Base-by-base conservation (phyloP, 2,329 filamentous ascomycete genomes). In the Beauveria medogensis region DNA sequence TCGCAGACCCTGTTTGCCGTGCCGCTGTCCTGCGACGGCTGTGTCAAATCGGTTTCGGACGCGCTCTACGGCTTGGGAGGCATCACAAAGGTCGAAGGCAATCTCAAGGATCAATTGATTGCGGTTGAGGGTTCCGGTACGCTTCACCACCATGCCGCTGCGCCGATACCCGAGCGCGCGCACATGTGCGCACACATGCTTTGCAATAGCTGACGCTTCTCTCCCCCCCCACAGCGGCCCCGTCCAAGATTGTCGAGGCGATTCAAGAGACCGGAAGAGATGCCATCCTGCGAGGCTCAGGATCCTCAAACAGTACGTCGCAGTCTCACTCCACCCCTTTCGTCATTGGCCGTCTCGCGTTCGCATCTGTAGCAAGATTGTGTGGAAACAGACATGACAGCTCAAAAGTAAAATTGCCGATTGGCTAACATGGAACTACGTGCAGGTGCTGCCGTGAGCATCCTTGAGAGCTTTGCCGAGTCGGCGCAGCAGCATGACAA, bases 261-360 rank as follows among this genome's bases (percentile, higher is more conserved):
- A 96, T 97, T 65, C 90, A 97, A 77, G 81, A 82, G 50, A 97
- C 92, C 10, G 94, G 94, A 57, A 86, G 92, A 69, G 93, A 97
- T 82, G 93, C 93, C 51, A 97, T 99, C 70, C 78, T 99, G 62
- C 88, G 94, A 67, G 94, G 94, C 60, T 92, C 89, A 63, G 94
- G 94, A 65, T 83, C 82, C 67, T 88, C 91, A 70, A 88, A 97
- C 75, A 91, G 91, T 92, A 80, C 69, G 86, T 44, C 41, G 16
- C 46, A 10, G 44, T 37, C n/a, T 18, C 9, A 40, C 28, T 24
- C 28, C 18, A n/a, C n/a, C 28, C 22, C 12, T 10, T n/a, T 7
- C 34, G n/a, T 43, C 34, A n/a, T 18, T 24, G 18, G n/a, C 16
- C 12, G 26, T 50, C 24, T 22, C 46, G 37, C 44, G 37, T 34